These are phyloP conservation scores for Umbelopsis vinacea DNA, from an alignment of 192 early-diverging fungal genomes.

Conservation along the genomic window DNA sequence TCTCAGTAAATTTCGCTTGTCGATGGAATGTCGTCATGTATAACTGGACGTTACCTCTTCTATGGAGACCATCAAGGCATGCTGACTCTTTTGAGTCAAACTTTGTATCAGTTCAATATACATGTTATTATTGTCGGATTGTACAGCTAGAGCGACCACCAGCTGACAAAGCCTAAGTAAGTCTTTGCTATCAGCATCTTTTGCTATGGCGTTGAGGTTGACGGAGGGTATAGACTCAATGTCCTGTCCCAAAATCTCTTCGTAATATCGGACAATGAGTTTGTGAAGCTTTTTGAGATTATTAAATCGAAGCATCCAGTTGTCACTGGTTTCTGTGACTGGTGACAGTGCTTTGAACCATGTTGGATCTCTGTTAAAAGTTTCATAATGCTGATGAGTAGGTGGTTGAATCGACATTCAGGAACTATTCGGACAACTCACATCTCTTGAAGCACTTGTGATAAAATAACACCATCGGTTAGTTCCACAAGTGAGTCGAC, in stretches of 20 bases:
- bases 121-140: slow-evolving; percentile 80
- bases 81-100: slow-evolving; percentile 72
- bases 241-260: slow-evolving; percentile 80
- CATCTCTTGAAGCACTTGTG: slow-evolving; percentile 85
- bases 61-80: slow-evolving; percentile 87
- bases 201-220: slow-evolving; percentile 85
- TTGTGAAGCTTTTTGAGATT: slow-evolving; percentile 91
- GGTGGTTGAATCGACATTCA: neutral
- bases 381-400: neutral
- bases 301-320: slow-evolving; percentile 96
- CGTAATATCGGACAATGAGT: slow-evolving; percentile 83
- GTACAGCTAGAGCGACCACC: slow-evolving; percentile 85
- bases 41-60: slow-evolving; percentile 63
- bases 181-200: slow-evolving; percentile 74
- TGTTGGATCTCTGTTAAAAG: slow-evolving; percentile 72
- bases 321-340: slow-evolving; percentile 76
- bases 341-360: slow-evolving; percentile 85
- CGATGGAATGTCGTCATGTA: neutral
- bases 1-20: neutral
- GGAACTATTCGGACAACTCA: slow-evolving; percentile 51
- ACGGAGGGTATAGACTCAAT: slow-evolving; percentile 63
- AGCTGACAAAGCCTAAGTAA: slow-evolving; percentile 81
- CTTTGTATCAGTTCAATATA: slow-evolving; percentile 88
- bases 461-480: slow-evolving; percentile 77
- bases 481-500: slow-evolving; percentile 66